phyloP scores from a whole-genome alignment of 371 early-diverging fungal species.

The Rhizopus arrhizus region DNA sequence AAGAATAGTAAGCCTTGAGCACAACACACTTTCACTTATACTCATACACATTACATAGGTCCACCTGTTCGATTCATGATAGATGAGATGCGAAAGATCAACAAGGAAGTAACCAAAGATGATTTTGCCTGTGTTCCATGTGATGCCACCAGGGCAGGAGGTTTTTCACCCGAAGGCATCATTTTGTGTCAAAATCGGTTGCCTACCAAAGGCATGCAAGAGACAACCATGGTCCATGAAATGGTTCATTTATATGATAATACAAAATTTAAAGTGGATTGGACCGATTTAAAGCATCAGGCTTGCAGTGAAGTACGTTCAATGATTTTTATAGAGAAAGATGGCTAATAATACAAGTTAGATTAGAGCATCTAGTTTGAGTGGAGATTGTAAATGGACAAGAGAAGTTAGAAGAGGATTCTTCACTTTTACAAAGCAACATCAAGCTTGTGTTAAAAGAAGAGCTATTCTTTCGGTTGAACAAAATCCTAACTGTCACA shows the following conservation, averaged over 20 bases:
- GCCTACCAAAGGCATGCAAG: constrained; percentile 71
- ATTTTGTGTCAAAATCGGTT: constrained; percentile 86
- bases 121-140: constrained; percentile 83
- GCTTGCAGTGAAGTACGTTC: constrained; percentile 86
- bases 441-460: constrained; percentile 90
- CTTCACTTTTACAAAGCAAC: constrained; percentile 83
- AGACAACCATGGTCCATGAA: constrained; percentile 93
- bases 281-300: constrained; percentile 84
- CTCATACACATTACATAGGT: constrained; percentile 43
- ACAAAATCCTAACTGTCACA: constrained; percentile 76
- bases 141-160: constrained; percentile 77
- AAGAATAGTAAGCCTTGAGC: constrained; percentile 59
- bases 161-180: constrained; percentile 80
- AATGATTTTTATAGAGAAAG: background rate
- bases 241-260: constrained; percentile 96
- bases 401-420: constrained; percentile 85
- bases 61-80: constrained; percentile 87
- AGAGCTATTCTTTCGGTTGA: constrained; percentile 81
- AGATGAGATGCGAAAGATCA: constrained; percentile 70
- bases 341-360: constrained; percentile 19
- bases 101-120: constrained; percentile 61
- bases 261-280: constrained; percentile 80
- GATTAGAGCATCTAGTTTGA: constrained; percentile 89
- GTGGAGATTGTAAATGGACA: constrained; percentile 90
- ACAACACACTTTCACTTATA: background rate